Evolutionary conservation across 2,329 filamentous ascomycete genomes (phyloP).

Genomic region (Colletotrichum orchidophilum): DNA sequence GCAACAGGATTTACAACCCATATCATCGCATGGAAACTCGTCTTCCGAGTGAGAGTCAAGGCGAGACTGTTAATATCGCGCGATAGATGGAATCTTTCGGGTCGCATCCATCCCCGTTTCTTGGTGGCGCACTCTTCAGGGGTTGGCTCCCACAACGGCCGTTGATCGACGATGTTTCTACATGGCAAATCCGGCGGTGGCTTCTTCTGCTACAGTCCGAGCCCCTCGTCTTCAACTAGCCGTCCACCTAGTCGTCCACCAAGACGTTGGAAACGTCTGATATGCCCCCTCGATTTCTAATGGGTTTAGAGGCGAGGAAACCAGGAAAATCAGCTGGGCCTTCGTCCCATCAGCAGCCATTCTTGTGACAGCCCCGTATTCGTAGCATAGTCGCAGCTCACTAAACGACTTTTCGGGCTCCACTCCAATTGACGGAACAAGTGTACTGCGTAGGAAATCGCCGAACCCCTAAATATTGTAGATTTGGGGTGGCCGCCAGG

Average conservation of each 20-base stretch:
- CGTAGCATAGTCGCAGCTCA: slow-evolving; percentile 8
- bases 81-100: background rate
- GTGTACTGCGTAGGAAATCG: slow-evolving; percentile 29
- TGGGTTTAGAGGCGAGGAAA: background rate
- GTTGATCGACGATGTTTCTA: background rate
- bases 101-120: background rate
- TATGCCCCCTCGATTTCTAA: background rate
- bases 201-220: background rate
- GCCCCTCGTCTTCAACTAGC: background rate
- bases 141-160: background rate
- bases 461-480: slow-evolving; percentile 22
- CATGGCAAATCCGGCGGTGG: background rate
- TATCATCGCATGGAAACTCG: background rate
- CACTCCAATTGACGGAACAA: slow-evolving; percentile 8
- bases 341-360: slow-evolving; percentile 30
- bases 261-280: slow-evolving; percentile 4
- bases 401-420: slow-evolving; percentile 3
- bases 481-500: slow-evolving; percentile 12
- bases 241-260: background rate
- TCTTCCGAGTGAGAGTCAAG: background rate
- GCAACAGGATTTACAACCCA: background rate
- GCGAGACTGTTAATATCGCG: background rate
- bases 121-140: background rate
- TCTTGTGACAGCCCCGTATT: slow-evolving; percentile 18
- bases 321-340: background rate